These are phyloP conservation scores for Mycosphaerelloides madeirae DNA, from an alignment of 2,329 filamentous ascomycete species.

Conservation along the genomic window DNA sequence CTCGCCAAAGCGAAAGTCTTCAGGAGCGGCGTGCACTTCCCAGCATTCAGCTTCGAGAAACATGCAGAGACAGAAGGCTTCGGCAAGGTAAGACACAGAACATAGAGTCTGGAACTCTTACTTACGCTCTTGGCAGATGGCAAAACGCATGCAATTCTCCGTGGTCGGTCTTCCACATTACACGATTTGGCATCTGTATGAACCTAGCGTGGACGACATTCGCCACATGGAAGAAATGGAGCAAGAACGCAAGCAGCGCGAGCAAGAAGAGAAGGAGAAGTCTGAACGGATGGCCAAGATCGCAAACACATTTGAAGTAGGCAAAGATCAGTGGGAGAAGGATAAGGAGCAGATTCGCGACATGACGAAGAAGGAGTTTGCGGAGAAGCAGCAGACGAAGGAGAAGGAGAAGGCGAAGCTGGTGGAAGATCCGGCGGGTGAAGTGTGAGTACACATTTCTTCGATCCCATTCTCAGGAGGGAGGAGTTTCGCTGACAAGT, in stretches of 20 bases:
- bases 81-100: conserved; percentile 69
- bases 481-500: conserved; percentile 23
- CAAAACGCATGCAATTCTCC: conserved; percentile 90
- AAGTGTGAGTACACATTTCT: conserved; percentile 19
- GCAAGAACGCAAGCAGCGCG: conserved; percentile 70
- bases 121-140: conserved; percentile 64
- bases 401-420: conserved; percentile 11
- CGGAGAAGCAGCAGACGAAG: conserved; percentile 29
- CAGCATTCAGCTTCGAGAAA: conserved; percentile 97
- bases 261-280: conserved; percentile 72
- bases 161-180: conserved; percentile 96
- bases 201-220: conserved; percentile 96
- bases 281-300: conserved; percentile 71
- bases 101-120: background rate
- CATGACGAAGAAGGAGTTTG: conserved; percentile 53
- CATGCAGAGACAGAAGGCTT: conserved; percentile 98
- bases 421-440: conserved; percentile 12
- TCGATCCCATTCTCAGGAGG: conserved; percentile 20
- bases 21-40: conserved; percentile 91
- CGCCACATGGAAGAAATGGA: conserved; percentile 99
- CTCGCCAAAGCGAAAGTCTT: conserved; percentile 94
- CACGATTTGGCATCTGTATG: conserved; percentile 98
- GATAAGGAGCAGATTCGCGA: conserved; percentile 77
- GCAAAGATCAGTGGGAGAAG: conserved; percentile 80
- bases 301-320: conserved; percentile 70